A percentile compares a stretch with the other conserved stretches of the same genome.
phyloP scores from a whole-genome alignment of 805 yeast species.

The Metschnikowia rubicola region DNA sequence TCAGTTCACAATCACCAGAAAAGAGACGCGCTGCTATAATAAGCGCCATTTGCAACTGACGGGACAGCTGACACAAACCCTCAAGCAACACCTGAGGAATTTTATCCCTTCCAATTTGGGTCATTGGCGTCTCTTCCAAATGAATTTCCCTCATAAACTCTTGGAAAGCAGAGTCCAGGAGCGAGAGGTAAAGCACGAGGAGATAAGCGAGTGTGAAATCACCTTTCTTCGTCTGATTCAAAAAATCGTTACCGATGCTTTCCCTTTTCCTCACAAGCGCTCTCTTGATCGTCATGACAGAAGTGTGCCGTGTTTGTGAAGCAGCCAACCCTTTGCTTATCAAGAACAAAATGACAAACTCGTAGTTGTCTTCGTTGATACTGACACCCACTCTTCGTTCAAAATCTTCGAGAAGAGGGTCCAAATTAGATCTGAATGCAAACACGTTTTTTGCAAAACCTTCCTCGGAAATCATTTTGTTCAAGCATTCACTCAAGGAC shows the following conservation, averaged over 20 bases:
- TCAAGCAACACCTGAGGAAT: constrained; percentile 31
- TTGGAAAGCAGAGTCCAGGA: constrained; percentile 24
- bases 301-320: constrained; percentile 51
- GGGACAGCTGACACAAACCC: constrained; percentile 19
- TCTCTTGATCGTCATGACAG: constrained; percentile 25
- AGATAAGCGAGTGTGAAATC: constrained; percentile 19
- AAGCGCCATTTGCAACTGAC: constrained; percentile 23
- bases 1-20: constrained; percentile 23
- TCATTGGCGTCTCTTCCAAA: constrained; percentile 11
- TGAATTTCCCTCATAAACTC: constrained; percentile 23
- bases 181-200: constrained; percentile 31
- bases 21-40: constrained; percentile 31
- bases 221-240: background rate
- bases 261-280: background rate
- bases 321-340: constrained; percentile 56
- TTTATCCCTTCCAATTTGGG: constrained; percentile 13
- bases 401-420: constrained; percentile 36
- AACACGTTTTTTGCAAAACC: constrained; percentile 28
- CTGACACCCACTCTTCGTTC: constrained; percentile 41
- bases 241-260: background rate
- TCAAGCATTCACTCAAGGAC: constrained; percentile 27
- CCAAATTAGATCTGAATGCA: constrained; percentile 36
- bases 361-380: constrained; percentile 46
- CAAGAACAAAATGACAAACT: constrained; percentile 45
- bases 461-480: constrained; percentile 23